Base-by-base conservation (phyloP, 2,329 filamentous ascomycete genomes). In the Arthrinium phaeospermum region DNA sequence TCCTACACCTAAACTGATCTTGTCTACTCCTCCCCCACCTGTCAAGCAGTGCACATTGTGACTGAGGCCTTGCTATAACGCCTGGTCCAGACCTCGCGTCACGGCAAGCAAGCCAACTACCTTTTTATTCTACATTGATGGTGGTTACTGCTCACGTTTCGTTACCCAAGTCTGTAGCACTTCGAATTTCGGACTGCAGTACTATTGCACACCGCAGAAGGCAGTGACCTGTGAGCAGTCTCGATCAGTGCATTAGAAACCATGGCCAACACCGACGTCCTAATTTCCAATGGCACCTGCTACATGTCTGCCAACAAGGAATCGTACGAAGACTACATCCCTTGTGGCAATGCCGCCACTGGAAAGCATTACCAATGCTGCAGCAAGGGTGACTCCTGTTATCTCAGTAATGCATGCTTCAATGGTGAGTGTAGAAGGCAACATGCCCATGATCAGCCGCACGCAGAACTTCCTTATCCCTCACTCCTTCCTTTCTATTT, bases 351-450 rank as follows among this genome's bases (percentile, higher is more conserved):
- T 34, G 73, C 53, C 0, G 75, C 37, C 12, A 61, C 71, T 30
- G 75, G 75, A 1, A 67, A 72, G 19, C 71, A 73, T 27, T 76
- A 73, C n/a, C 73, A 74, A 16, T 78, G 76, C 45, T 78, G 76
- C 70, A 73, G 72, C 53, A 69, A 68, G 51, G 75, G 76, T 3
- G 76, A 77, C 24, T 74, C 69, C 8, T 77, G 76, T 34, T n/a
- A 75, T 8, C 73, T 72, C 2, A 75, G 72, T 70, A 72, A 73
- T 45, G 76, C 75, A 22, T 78, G 76, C 70, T 76, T 71, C 53
- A 72, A 76, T 41, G 12, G 7, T 47, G 73, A 67, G 47, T 77
- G 74, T 77, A 51, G 67, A 24, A 41, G 10, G 74, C 75, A 7
- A 53, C 75, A 34, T 75, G 77, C 70, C 81, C 79, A 27, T 51